phyloP scores from a whole-genome alignment of 805 yeast species.

The Saturnispora hagleri region DNA sequence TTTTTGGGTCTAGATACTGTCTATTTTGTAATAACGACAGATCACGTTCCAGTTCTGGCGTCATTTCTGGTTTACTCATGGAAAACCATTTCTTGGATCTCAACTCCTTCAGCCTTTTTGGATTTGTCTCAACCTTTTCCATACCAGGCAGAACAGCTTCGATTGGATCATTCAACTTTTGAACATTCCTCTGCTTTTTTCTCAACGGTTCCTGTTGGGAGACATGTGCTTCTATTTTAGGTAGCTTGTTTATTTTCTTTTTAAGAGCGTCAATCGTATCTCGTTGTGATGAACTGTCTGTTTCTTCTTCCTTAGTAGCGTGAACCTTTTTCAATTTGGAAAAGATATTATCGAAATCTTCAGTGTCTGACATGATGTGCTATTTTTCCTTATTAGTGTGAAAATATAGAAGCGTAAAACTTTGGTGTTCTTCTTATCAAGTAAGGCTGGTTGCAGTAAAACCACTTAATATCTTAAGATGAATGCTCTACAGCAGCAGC shows the following conservation, averaged over 20 bases:
- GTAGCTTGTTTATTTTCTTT: slow-evolving; percentile 25
- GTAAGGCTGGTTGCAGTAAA: background rate
- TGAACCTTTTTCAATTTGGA: slow-evolving; percentile 10
- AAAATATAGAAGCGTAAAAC: too few relatives aligned
- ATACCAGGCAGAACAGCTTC: slow-evolving; percentile 16
- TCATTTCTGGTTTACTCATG: slow-evolving; percentile 67
- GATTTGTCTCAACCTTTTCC: slow-evolving; percentile 9
- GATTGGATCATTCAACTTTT: slow-evolving; percentile 42
- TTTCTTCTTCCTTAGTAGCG: background rate
- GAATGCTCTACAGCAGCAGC: background rate
- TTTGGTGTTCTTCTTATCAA: too few relatives aligned
- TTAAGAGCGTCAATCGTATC: slow-evolving; percentile 21
- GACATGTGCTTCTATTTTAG: slow-evolving; percentile 30
- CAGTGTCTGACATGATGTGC: slow-evolving; percentile 6
- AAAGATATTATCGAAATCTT: slow-evolving; percentile 29
- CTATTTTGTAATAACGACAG: slow-evolving; percentile 72
- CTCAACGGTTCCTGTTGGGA: slow-evolving; percentile 7
- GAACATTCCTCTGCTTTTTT: slow-evolving; percentile 13
- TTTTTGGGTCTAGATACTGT: slow-evolving; percentile 87
- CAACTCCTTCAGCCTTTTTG: slow-evolving; percentile 19
- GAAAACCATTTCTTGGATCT: slow-evolving; percentile 70
- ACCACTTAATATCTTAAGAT: background rate
- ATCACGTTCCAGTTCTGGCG: slow-evolving; percentile 68
- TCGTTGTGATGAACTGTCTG: background rate
- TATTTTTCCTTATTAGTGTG: background rate